Base-by-base conservation (phyloP, 345 rosid species). In the Euphorbia tirucalli region DNA sequence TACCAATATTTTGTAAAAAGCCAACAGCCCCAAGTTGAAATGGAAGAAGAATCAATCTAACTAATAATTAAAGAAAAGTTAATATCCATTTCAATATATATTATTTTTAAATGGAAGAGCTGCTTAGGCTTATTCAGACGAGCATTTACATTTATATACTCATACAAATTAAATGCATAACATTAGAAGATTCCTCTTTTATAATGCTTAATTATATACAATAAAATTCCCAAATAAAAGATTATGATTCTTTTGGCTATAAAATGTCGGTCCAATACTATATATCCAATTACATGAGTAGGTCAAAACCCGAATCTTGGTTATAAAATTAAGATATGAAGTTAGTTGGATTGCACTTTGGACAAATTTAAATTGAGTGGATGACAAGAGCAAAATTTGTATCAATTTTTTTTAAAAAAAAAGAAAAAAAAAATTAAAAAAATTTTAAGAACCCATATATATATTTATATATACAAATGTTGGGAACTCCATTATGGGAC, bases 311-410 rank as follows among this genome's bases (percentile, higher is more conserved):
- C 55, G n/a, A 65, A 65, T 65, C 69, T 44, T 65, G 28, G 43
- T 65, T 65, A 8, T 65, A 46, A 65, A 65, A 65, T 39, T 24
- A 3, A 25, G 32, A 24, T 63, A 41, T 7, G 55, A 31, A 65
- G 55, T 44, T 65, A 65, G 68, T 65, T 65, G 69, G 55, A 43
- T 65, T 44, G 56, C 69, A 65, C 54, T 65, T 65, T 25, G 32
- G 67, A 63, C 18, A 35, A 31, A 37, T 63, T 21, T 37, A 15
- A 6, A 5, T 11, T 24, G 9, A 25, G 55, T 65, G 69, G 69
- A 30, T 44, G 55, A 65, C 69, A 65, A 27, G 4, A 22, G 15
- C 56, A 65, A 65, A 30, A 65, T 44, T 24, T 24, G 13, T 24
- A 18, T 15, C 41, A 1, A 60, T 18, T 6, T 15, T 22, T 21